phyloP scores from a whole-genome alignment of 2,329 filamentous ascomycete species.

The Trichoderma pleuroti region DNA sequence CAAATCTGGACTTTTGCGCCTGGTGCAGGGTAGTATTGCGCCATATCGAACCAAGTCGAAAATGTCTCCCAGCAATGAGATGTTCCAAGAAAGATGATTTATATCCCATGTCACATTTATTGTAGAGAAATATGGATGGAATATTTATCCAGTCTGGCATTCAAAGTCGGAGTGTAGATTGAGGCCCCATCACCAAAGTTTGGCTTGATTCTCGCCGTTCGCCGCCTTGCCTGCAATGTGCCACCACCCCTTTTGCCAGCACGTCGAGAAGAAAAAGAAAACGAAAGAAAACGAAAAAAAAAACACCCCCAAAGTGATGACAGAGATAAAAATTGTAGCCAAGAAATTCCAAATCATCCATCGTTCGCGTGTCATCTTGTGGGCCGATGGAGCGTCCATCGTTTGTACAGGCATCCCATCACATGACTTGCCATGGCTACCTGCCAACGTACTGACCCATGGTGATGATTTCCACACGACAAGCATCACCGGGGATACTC shows the following conservation, averaged over 20 bases:
- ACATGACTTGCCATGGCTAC: not conserved
- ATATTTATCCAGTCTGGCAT: not conserved
- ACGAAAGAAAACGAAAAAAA: not conserved
- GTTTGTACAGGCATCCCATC: not conserved
- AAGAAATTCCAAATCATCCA: not conserved
- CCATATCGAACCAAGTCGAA: not conserved
- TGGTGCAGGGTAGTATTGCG: not conserved
- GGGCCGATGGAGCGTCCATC: not conserved
- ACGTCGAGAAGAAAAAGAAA: too few relatives aligned
- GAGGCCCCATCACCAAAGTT: accelerated
- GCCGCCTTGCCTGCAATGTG: not conserved
- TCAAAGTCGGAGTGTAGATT: not conserved
- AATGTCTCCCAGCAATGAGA: not conserved
- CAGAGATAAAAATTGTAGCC: not conserved
- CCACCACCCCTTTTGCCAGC: too few relatives aligned
- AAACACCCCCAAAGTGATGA: too few relatives aligned
- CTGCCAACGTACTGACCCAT: not conserved
- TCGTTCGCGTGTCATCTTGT: not conserved
- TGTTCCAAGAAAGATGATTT: not conserved
- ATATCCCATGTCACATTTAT: not conserved
- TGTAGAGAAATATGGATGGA: not conserved
- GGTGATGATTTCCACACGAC: not conserved
- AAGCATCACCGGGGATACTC: not conserved
- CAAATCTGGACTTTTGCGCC: not conserved
- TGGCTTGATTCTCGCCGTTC: not conserved